Evolutionary conservation across 768 basidiomycete species (phyloP).

Genomic region (Boletellus sp.): DNA sequence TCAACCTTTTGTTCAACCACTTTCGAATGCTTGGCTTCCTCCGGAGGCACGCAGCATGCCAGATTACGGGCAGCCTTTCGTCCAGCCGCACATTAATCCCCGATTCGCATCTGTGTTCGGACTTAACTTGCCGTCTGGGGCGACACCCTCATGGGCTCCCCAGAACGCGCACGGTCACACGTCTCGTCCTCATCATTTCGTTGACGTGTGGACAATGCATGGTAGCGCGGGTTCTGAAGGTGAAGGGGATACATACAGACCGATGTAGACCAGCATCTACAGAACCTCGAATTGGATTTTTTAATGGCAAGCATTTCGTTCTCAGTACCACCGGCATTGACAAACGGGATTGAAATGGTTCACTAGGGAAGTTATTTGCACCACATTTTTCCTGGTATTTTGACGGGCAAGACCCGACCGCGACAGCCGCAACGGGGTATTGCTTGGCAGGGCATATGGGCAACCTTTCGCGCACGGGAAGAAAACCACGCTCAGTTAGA

Average conservation of each 20-base stretch:
- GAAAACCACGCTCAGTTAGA: neutral
- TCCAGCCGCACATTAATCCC: conserved; percentile 86
- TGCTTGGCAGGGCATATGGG: neutral
- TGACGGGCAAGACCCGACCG: neutral
- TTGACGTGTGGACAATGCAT: conserved; percentile 39
- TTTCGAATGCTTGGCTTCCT: conserved; percentile 18
- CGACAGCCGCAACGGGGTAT: neutral
- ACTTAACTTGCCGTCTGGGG: conserved; percentile 33
- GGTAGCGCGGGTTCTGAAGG: conserved; percentile 21
- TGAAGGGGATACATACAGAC: conserved; percentile 26
- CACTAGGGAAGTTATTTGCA: neutral
- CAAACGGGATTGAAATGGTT: neutral
- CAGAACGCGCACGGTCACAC: conserved; percentile 13
- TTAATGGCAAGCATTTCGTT: conserved; percentile 14
- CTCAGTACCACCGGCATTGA: neutral
- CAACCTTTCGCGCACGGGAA: neutral
- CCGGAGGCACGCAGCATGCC: conserved; percentile 7
- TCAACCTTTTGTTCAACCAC: conserved; percentile 10
- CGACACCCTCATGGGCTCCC: conserved; percentile 23
- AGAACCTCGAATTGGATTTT: conserved; percentile 14
- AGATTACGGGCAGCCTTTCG: conserved; percentile 28
- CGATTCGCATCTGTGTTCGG: conserved; percentile 69
- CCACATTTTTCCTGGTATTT: neutral
- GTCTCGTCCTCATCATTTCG: conserved; percentile 25
- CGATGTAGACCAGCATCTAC: conserved; percentile 20